Evolutionary conservation across 371 early-diverging fungal species (phyloP).

Genomic region (Rhizopus arrhizus): DNA sequence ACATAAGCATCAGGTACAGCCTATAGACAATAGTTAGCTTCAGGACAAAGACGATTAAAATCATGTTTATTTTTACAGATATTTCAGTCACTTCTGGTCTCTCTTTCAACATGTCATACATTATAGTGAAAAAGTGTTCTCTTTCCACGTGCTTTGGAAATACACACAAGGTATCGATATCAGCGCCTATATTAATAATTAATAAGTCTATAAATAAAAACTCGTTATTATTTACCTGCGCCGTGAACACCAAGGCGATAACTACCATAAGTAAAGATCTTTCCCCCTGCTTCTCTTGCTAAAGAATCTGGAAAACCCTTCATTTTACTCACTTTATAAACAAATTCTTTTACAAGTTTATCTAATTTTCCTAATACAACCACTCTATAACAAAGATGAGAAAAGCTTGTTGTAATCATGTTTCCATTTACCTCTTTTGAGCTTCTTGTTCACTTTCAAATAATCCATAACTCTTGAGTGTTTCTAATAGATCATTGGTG

Average conservation of each 20-base stretch:
- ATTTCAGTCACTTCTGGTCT: slow-evolving; percentile 85
- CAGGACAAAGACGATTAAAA: no score
- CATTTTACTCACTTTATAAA: slow-evolving; percentile 67
- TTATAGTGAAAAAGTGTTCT: slow-evolving; percentile 91
- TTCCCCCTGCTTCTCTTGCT: slow-evolving; percentile 87
- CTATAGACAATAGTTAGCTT: slow-evolving; percentile 17
- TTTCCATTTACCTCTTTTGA: slow-evolving; percentile 35
- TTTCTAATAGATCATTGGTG: slow-evolving; percentile 64
- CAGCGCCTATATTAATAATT: slow-evolving; percentile 66
- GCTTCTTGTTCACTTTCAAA: slow-evolving; percentile 80
- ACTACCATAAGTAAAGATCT: slow-evolving; percentile 98
- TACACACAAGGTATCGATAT: slow-evolving; percentile 98
- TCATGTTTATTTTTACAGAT: slow-evolving; percentile 52
- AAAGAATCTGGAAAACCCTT: slow-evolving; percentile 76
- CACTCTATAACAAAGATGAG: slow-evolving; percentile 56
- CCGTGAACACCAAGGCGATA: slow-evolving; percentile 98
- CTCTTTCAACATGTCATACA: slow-evolving; percentile 80
- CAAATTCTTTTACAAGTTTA: slow-evolving; percentile 88
- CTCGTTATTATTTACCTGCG: slow-evolving; percentile 55
- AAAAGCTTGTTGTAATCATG: no score
- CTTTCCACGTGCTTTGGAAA: slow-evolving; percentile 89
- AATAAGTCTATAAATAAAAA: not conserved
- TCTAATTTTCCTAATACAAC: slow-evolving; percentile 86
- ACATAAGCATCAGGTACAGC: slow-evolving; percentile 95
- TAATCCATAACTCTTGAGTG: slow-evolving; percentile 68